Evolutionary conservation across 2,329 filamentous ascomycete genomes (phyloP).

Genomic region (Diplocarpon mali): DNA sequence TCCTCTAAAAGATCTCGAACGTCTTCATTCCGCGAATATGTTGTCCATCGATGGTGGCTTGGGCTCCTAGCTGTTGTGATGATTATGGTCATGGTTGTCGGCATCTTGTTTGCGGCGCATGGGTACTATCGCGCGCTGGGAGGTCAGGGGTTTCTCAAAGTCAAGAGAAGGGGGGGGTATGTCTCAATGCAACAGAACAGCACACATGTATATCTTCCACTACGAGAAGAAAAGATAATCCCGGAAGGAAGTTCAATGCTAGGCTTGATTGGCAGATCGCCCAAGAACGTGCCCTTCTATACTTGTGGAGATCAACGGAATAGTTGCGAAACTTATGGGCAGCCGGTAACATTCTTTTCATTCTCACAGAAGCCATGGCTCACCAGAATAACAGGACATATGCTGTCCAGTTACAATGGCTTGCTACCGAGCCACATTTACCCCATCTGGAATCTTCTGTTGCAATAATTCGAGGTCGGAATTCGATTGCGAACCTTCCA

Average conservation of each 20-base stretch:
- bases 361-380: neutral
- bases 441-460: constrained; percentile 21
- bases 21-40: constrained; percentile 5
- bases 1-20: constrained; percentile 9
- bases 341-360: constrained; percentile 15
- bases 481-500: constrained; percentile 13
- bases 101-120: constrained; percentile 20
- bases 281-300: constrained; percentile 19
- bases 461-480: constrained; percentile 17
- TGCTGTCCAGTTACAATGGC: constrained; percentile 23
- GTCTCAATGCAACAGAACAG: neutral
- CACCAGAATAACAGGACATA: constrained; percentile 14
- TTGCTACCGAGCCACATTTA: constrained; percentile 17
- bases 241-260: neutral
- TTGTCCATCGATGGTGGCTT: constrained; percentile 13
- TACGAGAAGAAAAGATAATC: constrained; percentile 12
- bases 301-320: constrained; percentile 24
- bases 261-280: neutral
- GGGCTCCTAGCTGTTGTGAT: constrained; percentile 10
- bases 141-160: constrained; percentile 20
- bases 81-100: constrained; percentile 15
- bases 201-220: constrained; percentile 15
- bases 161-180: constrained; percentile 1
- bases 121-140: constrained; percentile 19
- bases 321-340: constrained; percentile 21